Evolutionary conservation across 805 yeast species (phyloP), one percentile per base, ranked within the genome.

Genomic region (Candida caryicola): DNA sequence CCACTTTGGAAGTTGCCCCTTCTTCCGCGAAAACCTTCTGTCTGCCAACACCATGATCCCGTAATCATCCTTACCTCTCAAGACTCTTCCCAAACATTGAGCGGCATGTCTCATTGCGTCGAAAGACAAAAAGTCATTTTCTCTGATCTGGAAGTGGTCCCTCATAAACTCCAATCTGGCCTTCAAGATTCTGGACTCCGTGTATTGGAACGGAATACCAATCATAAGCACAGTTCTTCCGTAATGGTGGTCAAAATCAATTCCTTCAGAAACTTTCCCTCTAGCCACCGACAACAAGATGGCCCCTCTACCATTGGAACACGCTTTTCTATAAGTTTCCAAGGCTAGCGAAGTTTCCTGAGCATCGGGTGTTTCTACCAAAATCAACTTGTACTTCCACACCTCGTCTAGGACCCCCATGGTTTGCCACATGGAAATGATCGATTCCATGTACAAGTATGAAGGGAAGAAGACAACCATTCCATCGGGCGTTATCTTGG

Each of bases 31-130:
- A 60, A 93, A 93, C 57, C 99, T 73, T 49, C 96, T 73, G 60
- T 93, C 99, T 0, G 99, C 99, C 44, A 93, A 66, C 30, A 93
- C 97, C 99, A 93, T 93, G 50, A 93, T 85, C 46, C 99, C 99
- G 60, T 93, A 93, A 68, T 93, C 99, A 57, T 93, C 97, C 59
- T 93, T 93, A 49, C 99, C 99, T 68, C 99, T 79, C 46, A 93
- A 68, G 38, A 93, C 99, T 57, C 99, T 80, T 8, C 99, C 99
- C 54, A 93, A 66, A 64, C 99, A 93, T 62, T 93, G 99, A 0
- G 99, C 98, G 3, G 98, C 99, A 66, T 93, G 99, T 57, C 99
- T 79, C 99, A 93, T 93, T 10, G 99, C 99, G 64, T 93, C 99
- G 72, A 93, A 93, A 8, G 98, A 90, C 27, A 93, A 60, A 57